phyloP scores from a whole-genome alignment of 768 basidiomycete genomes.

The Crepidotus variabilis region DNA sequence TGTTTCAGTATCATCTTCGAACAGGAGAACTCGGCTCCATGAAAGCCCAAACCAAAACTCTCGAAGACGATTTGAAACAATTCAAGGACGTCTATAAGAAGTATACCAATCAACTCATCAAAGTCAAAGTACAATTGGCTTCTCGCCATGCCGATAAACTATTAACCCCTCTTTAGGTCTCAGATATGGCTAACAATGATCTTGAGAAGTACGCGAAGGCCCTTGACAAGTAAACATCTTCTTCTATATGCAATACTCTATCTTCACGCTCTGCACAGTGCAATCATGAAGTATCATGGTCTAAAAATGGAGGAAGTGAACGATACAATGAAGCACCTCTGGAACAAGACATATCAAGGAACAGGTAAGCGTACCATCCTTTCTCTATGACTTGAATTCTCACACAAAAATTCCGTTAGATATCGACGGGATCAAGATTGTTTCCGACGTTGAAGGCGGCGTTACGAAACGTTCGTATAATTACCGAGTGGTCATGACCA shows the following conservation, averaged over 20 bases:
- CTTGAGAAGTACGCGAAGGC: constrained; percentile 98
- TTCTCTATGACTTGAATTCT: constrained; percentile 4
- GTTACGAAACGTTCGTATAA: constrained; percentile 94
- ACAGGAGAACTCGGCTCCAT: constrained; percentile 80
- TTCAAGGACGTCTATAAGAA: constrained; percentile 84
- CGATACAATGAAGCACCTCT: constrained; percentile 92
- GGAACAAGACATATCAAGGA: constrained; percentile 99
- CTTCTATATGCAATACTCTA: background rate
- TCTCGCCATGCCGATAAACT: background rate
- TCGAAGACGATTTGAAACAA: constrained; percentile 72
- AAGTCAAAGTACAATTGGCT: constrained; percentile 74
- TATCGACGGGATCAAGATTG: constrained; percentile 95
- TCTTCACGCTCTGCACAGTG: constrained; percentile 42
- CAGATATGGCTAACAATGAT: constrained; percentile 96
- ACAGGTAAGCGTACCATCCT: constrained; percentile 57
- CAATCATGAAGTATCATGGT: constrained; percentile 97
- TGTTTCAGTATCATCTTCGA: constrained; percentile 66
- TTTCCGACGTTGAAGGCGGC: constrained; percentile 89
- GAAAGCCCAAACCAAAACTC: constrained; percentile 58
- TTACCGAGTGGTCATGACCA: constrained; percentile 98
- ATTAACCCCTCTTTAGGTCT: constrained; percentile 56
- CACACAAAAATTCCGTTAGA: constrained; percentile 44
- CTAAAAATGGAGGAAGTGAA: constrained; percentile 99
- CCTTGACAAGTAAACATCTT: constrained; percentile 75
- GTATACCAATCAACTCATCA: constrained; percentile 88